Base-by-base conservation (phyloP, 805 yeast genomes). In the Candida gorgasii region DNA sequence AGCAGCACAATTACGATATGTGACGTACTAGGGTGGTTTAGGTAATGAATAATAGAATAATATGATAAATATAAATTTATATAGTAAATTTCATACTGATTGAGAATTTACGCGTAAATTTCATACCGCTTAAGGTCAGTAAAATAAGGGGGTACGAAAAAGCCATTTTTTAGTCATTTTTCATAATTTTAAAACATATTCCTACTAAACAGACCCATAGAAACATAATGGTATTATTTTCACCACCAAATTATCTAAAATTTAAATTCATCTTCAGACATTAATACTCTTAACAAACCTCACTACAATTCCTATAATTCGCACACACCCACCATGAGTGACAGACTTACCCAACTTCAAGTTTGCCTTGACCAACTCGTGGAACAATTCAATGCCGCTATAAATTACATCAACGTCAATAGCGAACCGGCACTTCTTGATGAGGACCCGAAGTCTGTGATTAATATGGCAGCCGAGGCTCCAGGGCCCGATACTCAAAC, bases 341-440 rank as follows among this genome's bases (percentile, higher is more conserved):
- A 90, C 63, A 73, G 97, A 57, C 70, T 90, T 27, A 88, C 97
- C 2, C 98, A 90, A 59, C 74, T 90, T 17, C 98, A 90, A 56
- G 76, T 86, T 34, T 88, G 97, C 53, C 69, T 90, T 27, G 98
- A 90, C 61, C 89, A 79, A 59, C 74, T 86, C 46, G 77, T 84
- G 45, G 93, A 86, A 47, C 90, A 85, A 63, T 84, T 86, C 65
- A 80, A 82, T 51, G 87, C 92, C 2, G 81, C 93, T 2, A 66
- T 86, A 40, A 83, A 84, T 55, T 86, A 85, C 55, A 84, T 89
- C 32, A 70, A 65, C 43, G 53, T 60, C 26, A 58, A 66, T 48
- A 58, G 70, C 45, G 70, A 64, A 36, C 58, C 64, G 30, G 71
- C 68, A 7, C 53, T 57, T 13, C 55, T 70, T 5, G 95, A 89